Base-by-base conservation (phyloP, 805 yeast genomes). In the Candida quercuum region DNA sequence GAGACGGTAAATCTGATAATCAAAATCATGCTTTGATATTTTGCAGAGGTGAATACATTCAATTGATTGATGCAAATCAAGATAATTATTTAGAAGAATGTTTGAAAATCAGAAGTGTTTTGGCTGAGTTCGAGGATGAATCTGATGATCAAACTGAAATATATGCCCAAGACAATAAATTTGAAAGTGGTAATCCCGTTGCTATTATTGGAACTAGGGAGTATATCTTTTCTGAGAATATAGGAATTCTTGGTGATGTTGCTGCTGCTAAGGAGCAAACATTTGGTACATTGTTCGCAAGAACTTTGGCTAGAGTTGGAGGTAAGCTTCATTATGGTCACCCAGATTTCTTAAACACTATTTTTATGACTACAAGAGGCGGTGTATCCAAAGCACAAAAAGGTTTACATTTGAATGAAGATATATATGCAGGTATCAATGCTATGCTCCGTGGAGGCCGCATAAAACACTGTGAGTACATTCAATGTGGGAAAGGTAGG, bases 241-340 rank as follows among this genome's bases (percentile, higher is more conserved):
- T 81, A 43, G 94, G 94, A 33, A 76, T 85, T 36, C 66, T 85
- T 34, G 94, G 93, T 36, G 94, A 85, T 60, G 78, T 85, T 47
- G 91, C 93, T 16, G 94, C 94, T 12, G 91, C 91, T 33, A 85
- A 85, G 54, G 94, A 85, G 60, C 93, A 85, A 57, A 85, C 93
- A 9, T 85, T 85, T 62, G 93, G 94, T 38, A 85, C 94, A 0
- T 68, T 85, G 40, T 84, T 83, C 60, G 86, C 93, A 0, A 74
- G 94, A 57, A 83, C 93, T 2, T 66, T 84, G 57, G 89, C 91
- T 3, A 81, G 79, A 54, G 74, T 84, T 48, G 93, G 91, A 20
- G 91, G 89, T 22, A 85, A 85, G 55, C 68, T 85, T 35, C 94
- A 85, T 56, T 85, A 85, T 63, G 94, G 94, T 7, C 94, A 85